A percentile compares a stretch with the other conserved stretches of the same genome.
phyloP scores from a whole-genome alignment of 306 rosid species.

The Medicago arabica region DNA sequence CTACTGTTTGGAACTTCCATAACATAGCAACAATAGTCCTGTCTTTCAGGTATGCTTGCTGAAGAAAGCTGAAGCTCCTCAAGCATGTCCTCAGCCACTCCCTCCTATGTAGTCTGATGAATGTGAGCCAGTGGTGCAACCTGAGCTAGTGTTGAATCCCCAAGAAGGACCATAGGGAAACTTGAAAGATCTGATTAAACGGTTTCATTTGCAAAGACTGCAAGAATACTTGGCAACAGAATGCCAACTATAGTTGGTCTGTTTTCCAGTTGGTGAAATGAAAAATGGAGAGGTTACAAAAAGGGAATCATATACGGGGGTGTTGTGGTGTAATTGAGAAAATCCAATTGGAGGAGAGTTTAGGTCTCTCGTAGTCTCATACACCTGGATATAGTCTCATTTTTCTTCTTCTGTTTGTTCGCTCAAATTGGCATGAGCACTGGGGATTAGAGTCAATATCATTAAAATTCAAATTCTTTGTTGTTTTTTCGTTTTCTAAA shows the following conservation, averaged over 20 bases:
- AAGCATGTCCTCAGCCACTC: background rate
- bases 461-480: background rate
- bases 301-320: background rate
- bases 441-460: constrained; percentile 1
- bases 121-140: background rate
- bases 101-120: background rate
- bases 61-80: background rate
- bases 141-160: background rate
- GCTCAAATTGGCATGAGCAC: background rate
- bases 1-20: background rate
- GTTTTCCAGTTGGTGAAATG: background rate
- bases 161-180: no score
- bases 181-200: no score
- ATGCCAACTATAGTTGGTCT: background rate
- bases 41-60: background rate
- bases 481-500: background rate
- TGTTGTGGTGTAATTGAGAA: background rate
- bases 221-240: background rate
- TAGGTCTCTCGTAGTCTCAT: background rate
- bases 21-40: background rate
- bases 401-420: background rate
- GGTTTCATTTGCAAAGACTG: background rate
- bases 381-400: background rate
- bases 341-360: background rate
- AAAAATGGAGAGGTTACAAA: background rate